These are phyloP conservation scores for Auriscalpium vulgare DNA, from an alignment of 768 basidiomycete genomes.

Conservation along the genomic window DNA sequence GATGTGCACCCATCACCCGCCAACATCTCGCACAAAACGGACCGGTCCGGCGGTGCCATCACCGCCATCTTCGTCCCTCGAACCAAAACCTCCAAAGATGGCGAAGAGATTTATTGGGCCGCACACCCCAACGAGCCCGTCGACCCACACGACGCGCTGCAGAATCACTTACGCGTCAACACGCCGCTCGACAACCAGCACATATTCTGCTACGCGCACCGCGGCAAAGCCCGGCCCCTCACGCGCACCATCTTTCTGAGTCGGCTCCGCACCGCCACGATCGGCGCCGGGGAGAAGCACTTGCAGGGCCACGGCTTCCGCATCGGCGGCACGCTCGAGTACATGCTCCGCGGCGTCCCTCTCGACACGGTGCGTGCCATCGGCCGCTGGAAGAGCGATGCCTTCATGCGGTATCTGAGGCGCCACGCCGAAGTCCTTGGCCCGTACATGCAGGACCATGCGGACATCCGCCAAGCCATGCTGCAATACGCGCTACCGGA, in stretches of 20 bases:
- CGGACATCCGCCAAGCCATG: no score
- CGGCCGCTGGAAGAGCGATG: no score
- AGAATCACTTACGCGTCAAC: constrained; percentile 26
- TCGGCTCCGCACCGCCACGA: constrained; percentile 8
- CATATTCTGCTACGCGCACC: constrained; percentile 24
- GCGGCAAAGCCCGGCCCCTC: constrained; percentile 15
- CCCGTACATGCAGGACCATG: no score
- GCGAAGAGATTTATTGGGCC: constrained; percentile 28
- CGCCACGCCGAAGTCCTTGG: no score
- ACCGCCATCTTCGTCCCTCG: neutral
- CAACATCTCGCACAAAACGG: neutral
- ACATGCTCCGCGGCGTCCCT: constrained; percentile 14
- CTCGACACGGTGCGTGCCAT: no score
- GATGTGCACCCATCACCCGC: neutral
- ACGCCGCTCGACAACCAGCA: constrained; percentile 14
- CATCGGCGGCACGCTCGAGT: constrained; percentile 28
- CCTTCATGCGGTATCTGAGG: no score
- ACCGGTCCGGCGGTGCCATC: neutral
- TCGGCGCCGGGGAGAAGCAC: constrained; percentile 4
- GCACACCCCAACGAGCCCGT: constrained; percentile 16
- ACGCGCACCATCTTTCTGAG: constrained; percentile 20
- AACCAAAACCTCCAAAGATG: constrained; percentile 12
- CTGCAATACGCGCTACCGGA: no score
- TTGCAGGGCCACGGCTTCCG: constrained; percentile 25
- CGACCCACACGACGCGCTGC: constrained; percentile 21